Conservation (phyloP, 352 stramenopile species). For the Phytophthora vignae region DNA sequence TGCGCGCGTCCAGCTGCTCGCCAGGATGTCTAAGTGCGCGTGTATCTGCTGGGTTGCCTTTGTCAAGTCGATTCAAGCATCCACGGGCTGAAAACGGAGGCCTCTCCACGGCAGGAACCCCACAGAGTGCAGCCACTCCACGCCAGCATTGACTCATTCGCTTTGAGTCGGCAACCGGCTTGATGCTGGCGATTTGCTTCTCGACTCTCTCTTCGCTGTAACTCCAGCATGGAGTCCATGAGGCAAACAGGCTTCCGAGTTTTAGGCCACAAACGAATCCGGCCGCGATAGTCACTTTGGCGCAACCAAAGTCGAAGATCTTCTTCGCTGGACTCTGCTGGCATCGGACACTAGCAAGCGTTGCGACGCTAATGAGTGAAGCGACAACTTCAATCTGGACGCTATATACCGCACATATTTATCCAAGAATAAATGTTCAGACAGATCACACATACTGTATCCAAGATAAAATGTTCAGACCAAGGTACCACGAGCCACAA, state of each 20-base stretch:
- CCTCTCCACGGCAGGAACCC: not conserved
- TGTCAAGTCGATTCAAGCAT: not conserved
- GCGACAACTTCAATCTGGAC: slow-evolving; percentile 13
- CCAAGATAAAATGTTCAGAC: slow-evolving; percentile 26
- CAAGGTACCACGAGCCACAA: slow-evolving; percentile 8
- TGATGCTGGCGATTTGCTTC: slow-evolving; percentile 20
- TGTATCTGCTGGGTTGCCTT: not conserved
- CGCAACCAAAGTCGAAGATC: slow-evolving; percentile 15
- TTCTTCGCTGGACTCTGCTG: slow-evolving; percentile 9
- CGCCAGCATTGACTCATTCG: slow-evolving; percentile 21
- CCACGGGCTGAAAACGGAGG: not conserved
- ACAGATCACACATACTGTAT: slow-evolving; percentile 21
- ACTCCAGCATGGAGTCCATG: not conserved
- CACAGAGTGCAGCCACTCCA: not conserved
- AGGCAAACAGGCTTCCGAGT: not conserved
- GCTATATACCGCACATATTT: not conserved
- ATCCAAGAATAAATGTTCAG: not conserved
- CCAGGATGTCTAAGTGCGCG: not conserved
- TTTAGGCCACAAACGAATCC: no score
- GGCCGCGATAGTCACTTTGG: no score
- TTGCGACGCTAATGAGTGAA: not conserved
- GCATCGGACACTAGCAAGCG: not conserved
- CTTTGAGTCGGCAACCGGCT: not conserved
- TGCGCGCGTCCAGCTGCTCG: slow-evolving; percentile 8
- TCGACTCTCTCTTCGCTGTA: not conserved